Conservation (phyloP, 208 protist genomes). For the Trypanosoma theileri region DNA sequence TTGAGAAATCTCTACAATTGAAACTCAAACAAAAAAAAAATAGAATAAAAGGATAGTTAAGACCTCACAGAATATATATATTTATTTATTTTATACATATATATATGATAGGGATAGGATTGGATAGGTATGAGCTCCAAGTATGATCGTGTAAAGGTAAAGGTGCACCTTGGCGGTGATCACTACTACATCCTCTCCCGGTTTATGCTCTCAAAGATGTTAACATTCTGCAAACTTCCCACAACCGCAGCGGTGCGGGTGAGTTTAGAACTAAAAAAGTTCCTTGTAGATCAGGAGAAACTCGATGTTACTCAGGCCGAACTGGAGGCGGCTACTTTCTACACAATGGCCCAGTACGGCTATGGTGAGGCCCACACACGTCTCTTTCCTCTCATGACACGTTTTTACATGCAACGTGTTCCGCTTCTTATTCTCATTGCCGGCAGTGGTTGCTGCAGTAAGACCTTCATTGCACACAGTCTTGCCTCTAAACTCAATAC, state of each 20-base stretch:
- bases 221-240: conserved; percentile 58
- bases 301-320: conserved; percentile 46
- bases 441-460: conserved; percentile 39
- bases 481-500: conserved; percentile 48
- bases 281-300: conserved; percentile 43
- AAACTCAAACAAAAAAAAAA: no score
- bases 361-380: conserved; percentile 29
- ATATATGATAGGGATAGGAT: neutral
- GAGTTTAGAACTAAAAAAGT: conserved; percentile 57
- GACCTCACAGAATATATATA: neutral
- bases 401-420: conserved; percentile 49
- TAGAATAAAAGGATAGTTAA: no score
- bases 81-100: no score
- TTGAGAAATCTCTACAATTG: no score
- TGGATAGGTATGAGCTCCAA: conserved; percentile 54
- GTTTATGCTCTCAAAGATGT: conserved; percentile 65
- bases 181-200: conserved; percentile 71
- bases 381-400: conserved; percentile 46
- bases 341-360: conserved; percentile 33
- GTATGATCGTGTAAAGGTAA: conserved; percentile 65
- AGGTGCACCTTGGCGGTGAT: conserved; percentile 42
- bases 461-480: conserved; percentile 46
- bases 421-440: conserved; percentile 54
- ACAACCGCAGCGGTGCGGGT: conserved; percentile 42
- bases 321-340: conserved; percentile 35